Percentiles rank a stretch among this genome's conserved stretches.
phyloP scores from a whole-genome alignment of 805 yeast species.

The Alloascoidea hylecoeti region DNA sequence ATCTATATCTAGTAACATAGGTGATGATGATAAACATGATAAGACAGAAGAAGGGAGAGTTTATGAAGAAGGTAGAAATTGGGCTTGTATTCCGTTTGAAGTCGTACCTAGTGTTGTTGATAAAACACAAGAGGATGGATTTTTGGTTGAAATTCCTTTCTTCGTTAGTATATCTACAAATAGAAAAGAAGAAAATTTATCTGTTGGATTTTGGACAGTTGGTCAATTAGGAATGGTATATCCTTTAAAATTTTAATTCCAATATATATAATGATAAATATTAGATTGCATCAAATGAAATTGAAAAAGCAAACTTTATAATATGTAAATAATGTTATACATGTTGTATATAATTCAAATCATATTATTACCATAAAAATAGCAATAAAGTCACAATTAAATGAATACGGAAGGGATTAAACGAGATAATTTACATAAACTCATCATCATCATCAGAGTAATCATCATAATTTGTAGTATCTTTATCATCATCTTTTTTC shows the following conservation, averaged over 20 bases:
- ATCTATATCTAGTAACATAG: background rate
- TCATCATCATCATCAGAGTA: slow-evolving; percentile 25
- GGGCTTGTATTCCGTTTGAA: background rate
- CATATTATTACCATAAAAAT: too few relatives aligned
- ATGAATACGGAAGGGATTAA: too few relatives aligned
- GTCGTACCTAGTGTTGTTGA: background rate
- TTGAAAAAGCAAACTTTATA: too few relatives aligned
- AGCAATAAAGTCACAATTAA: too few relatives aligned
- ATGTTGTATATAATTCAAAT: too few relatives aligned
- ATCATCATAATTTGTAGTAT: slow-evolving; percentile 31
- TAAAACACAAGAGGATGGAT: background rate
- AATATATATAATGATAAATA: background rate
- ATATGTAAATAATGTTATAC: too few relatives aligned
- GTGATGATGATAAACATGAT: background rate
- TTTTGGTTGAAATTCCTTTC: slow-evolving; percentile 1
- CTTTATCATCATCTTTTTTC: slow-evolving; percentile 44
- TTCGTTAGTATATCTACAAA: background rate
- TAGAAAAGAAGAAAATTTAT: background rate
- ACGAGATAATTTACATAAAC: too few relatives aligned
- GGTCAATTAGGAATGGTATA: background rate
- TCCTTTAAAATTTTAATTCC: background rate
- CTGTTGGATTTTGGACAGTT: background rate
- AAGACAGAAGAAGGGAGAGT: slow-evolving; percentile 1
- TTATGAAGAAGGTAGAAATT: background rate
- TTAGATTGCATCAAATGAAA: too few relatives aligned